phyloP scores from a whole-genome alignment of 2,329 filamentous ascomycete species.

The Ilyonectria robusta region DNA sequence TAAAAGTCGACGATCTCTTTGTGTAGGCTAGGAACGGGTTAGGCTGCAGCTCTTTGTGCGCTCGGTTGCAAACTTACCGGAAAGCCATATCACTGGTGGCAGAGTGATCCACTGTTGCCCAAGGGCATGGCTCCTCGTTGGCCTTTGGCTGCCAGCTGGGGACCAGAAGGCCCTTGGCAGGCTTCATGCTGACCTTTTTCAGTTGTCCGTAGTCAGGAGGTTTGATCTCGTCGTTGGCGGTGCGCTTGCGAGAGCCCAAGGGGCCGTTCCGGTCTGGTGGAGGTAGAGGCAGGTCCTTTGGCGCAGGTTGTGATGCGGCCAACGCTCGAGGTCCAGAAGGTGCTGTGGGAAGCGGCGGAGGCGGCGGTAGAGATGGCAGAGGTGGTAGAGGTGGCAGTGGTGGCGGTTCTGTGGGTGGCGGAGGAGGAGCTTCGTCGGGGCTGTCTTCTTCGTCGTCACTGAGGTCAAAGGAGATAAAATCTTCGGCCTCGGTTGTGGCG shows the following conservation, averaged over 20 bases:
- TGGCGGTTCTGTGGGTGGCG: slow-evolving; percentile 34
- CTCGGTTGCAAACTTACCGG: slow-evolving; percentile 62
- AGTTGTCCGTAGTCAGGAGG: slow-evolving; percentile 66
- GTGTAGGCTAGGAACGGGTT: slow-evolving; percentile 73
- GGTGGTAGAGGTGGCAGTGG: slow-evolving; percentile 26
- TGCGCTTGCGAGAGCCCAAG: slow-evolving; percentile 82
- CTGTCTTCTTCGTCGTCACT: slow-evolving; percentile 63
- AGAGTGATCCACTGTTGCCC: slow-evolving; percentile 71
- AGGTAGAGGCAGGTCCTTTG: slow-evolving; percentile 4
- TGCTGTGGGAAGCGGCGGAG: slow-evolving; percentile 43
- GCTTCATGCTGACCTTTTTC: slow-evolving; percentile 66
- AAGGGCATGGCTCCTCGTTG: slow-evolving; percentile 70
- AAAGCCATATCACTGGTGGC: slow-evolving; percentile 66
- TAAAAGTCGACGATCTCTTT: slow-evolving; percentile 94
- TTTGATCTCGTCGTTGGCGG: slow-evolving; percentile 77
- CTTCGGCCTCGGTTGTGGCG: slow-evolving; percentile 73
- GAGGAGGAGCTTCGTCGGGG: slow-evolving; percentile 34
- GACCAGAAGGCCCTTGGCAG: slow-evolving; percentile 64
- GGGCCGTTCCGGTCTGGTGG: slow-evolving; percentile 55
- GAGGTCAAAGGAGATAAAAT: slow-evolving; percentile 91
- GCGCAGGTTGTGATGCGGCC: slow-evolving; percentile 33
- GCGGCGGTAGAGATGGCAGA: slow-evolving; percentile 24
- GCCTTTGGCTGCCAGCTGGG: slow-evolving; percentile 65
- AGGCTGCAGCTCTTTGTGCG: neutral
- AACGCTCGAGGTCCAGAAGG: slow-evolving; percentile 40